phyloP scores from a whole-genome alignment of 345 rosid genomes.

The Rhizophora mangle region DNA sequence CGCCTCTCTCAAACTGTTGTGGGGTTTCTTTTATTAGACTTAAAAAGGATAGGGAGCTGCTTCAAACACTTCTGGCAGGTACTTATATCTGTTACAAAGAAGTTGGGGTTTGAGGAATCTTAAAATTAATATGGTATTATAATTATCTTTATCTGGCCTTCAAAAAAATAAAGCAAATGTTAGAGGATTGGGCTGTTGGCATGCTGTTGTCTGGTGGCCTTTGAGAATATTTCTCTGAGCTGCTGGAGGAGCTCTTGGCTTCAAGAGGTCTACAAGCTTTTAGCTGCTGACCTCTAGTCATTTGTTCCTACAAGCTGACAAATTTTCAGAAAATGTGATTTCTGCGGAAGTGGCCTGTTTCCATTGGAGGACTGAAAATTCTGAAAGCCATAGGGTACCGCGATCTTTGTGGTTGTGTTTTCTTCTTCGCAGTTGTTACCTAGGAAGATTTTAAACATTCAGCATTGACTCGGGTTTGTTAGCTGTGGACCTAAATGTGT shows the following conservation, averaged over 20 bases:
- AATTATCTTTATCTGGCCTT: constrained; percentile 7
- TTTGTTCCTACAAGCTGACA: constrained; percentile 6
- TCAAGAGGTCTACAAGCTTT: constrained; percentile 15
- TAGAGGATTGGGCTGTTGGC: constrained; percentile 10
- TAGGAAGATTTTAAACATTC: neutral
- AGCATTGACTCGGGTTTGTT: too few relatives aligned
- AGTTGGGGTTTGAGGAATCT: constrained; percentile 35
- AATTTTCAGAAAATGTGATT: neutral
- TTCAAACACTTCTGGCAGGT: constrained; percentile 64
- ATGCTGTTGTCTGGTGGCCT: constrained; percentile 4
- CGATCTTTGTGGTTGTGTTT: neutral
- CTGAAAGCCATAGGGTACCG: neutral
- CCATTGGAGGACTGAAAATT: constrained; percentile 7
- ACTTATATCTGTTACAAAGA: constrained; percentile 43
- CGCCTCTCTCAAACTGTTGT: constrained; percentile 40
- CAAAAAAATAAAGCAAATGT: neutral
- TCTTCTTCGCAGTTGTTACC: constrained; percentile 3
- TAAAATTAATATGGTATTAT: neutral
- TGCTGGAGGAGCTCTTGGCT: constrained; percentile 20
- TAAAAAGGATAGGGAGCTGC: constrained; percentile 53
- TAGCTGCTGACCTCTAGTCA: constrained; percentile 13
- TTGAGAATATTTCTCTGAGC: constrained; percentile 15
- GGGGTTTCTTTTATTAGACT: constrained; percentile 48
- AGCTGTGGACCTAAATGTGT: too few relatives aligned
- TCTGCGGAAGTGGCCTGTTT: neutral